These are phyloP conservation scores for Myotisia sp. DNA, from an alignment of 2,329 filamentous ascomycete genomes.

Conservation along the genomic window DNA sequence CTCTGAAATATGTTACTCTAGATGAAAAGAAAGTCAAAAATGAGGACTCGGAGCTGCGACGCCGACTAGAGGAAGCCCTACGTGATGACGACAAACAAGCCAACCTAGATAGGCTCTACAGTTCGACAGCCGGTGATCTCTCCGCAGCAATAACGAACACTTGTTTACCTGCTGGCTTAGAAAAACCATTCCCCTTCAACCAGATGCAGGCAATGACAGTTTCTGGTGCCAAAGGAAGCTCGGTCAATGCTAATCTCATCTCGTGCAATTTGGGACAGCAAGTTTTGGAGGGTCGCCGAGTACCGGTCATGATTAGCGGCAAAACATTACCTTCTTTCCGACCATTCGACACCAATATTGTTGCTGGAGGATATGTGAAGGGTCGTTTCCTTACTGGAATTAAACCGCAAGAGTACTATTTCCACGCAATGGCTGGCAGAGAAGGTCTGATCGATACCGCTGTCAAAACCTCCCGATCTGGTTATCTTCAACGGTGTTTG, in stretches of 20 bases:
- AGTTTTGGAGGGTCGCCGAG: slow-evolving; percentile 83
- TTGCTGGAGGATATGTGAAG: slow-evolving; percentile 85
- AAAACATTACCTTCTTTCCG: slow-evolving; percentile 91
- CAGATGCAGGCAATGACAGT: slow-evolving; percentile 99
- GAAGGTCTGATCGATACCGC: slow-evolving; percentile 98
- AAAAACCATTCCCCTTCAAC: slow-evolving; percentile 88
- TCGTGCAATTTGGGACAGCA: slow-evolving; percentile 96
- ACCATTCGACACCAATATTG: slow-evolving; percentile 74
- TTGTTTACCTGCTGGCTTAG: slow-evolving; percentile 67
- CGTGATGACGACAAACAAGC: slow-evolving; percentile 84
- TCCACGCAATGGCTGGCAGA: slow-evolving; percentile 97
- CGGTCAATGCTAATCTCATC: slow-evolving; percentile 92
- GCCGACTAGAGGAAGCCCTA: slow-evolving; percentile 73
- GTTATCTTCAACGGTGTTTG: slow-evolving; percentile 88
- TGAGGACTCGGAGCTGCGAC: slow-evolving; percentile 56
- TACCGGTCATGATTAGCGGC: slow-evolving; percentile 94
- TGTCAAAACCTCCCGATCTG: slow-evolving; percentile 93
- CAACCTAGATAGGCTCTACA: slow-evolving; percentile 78
- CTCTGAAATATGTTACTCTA: slow-evolving; percentile 77
- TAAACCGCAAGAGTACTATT: slow-evolving; percentile 94
- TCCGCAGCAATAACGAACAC: slow-evolving; percentile 64
- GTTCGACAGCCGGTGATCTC: slow-evolving; percentile 51
- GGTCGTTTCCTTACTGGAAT: slow-evolving; percentile 97
- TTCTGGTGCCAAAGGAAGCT: slow-evolving; percentile 83
- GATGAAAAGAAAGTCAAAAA: slow-evolving; percentile 48